Evolutionary conservation across 1,139 yeast species (phyloP), one percentile per base, ranked within the genome.

Genomic region (Wickerhamomyces sp.): DNA sequence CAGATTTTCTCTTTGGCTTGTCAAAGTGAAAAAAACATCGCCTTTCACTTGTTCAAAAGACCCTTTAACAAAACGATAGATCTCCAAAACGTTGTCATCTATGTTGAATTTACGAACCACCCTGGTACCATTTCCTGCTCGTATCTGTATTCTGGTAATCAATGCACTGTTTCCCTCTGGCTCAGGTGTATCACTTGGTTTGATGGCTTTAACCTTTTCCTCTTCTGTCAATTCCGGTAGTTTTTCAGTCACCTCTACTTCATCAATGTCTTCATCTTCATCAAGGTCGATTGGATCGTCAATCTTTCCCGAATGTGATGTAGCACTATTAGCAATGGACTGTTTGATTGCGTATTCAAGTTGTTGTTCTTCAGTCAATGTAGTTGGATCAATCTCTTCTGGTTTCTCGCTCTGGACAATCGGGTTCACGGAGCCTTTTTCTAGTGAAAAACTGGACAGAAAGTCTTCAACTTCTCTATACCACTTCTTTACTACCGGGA

Each of bases 81-180:
- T 72, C 14, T 72, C 70, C 59, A 78, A 52, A 0, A 94, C 86
- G 5, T 72, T 67, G 54, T 84, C 94, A 4, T 68, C 60, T 10
- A 76, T 58, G n/a, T 66, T 67, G 58, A 93, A 86, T 53, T 89
- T 76, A 48, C 89, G 83, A n/a, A 93, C 84, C n/a, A 84, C 68
- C 50, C 98, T 72, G 45, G 83, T 76, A 23, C 98, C 98, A 57
- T 85, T 90, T 14, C 94, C 95, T 39, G 89, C 78, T 48, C 98
- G 75, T 27, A 94, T 75, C 64, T 93, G 99, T 26, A 94, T 77
- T 56, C 99, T 88, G 1, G 80, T 75, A 1, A 75, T 65, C 4
- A 74, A 73, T 36, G 29, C 18, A 0, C 80, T 74, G 14, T 74
- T 64, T 18, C 59, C 58, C 1, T 18, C 30, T 15, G 93, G 90